Base-by-base conservation (phyloP, 208 protist genomes). In the Herpetomonas samuelpessoai region DNA sequence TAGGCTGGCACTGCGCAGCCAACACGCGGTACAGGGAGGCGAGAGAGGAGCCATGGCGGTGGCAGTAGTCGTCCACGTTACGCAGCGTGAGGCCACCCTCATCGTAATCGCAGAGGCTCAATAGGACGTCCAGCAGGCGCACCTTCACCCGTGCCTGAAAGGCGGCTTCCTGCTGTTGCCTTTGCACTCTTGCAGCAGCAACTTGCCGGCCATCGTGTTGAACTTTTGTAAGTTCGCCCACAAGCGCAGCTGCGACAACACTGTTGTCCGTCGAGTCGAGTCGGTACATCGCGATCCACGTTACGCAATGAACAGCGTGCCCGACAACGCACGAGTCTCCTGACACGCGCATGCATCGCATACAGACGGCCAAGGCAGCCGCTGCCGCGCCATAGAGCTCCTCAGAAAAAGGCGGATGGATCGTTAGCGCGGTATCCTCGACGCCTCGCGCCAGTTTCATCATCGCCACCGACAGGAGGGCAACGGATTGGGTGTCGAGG, bases 31-130 rank as follows among this genome's bases (percentile, higher is more conserved):
- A 88, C 12, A 94, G 73, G 21, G 50, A 14, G 25, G 54, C 52
- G 22, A 48, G 46, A 46, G 45, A 21, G 1, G 21, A 31, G 4
- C 25, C 6, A 22, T 48, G 59, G 58, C 69, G 44, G 12, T 35
- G 60, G 3, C 24, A 51, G 39, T 52, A 31, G 39, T 86, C 77
- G 50, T 95, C 88, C 2, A 92, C 53, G 62, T 89, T 86, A 28
- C 80, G 74, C 60, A 95, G 69, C 25, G 88, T 95, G 2, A 68
- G 74, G 1, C 55, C 69, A 2, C 87, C 76, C 19, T 62, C 52
- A 56, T 95, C 88, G 68, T 95, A 88, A 62, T 95, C 88, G 26
- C 73, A 91, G 41, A 56, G 68, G 2, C 74, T 67, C n/a, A 95
- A 75, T 19, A 95, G 44, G n/a, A 95, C 68, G 48, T 95, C 85